phyloP scores from a whole-genome alignment of 2,329 filamentous ascomycete genomes.

The Neurospora crassa region DNA sequence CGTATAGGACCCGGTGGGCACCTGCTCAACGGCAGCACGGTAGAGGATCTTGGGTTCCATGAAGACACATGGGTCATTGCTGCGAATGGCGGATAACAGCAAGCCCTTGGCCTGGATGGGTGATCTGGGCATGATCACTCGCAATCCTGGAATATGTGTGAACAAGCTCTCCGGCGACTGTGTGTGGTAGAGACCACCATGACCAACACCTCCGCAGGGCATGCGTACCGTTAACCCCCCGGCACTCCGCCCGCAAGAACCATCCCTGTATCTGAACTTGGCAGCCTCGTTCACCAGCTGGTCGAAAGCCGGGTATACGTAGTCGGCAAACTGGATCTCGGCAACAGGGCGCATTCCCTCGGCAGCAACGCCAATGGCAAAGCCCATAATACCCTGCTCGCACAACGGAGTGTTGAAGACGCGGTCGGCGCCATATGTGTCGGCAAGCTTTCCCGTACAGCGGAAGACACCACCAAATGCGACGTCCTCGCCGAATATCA shows the following conservation, averaged over 20 bases:
- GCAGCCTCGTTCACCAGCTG: conserved; percentile 91
- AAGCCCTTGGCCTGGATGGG: conserved; percentile 85
- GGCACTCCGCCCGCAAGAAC: conserved; percentile 44
- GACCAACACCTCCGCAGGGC: conserved; percentile 83
- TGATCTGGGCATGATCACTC: conserved; percentile 78
- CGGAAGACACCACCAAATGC: conserved; percentile 95
- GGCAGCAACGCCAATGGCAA: conserved; percentile 80
- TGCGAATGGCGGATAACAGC: conserved; percentile 63
- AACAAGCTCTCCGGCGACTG: conserved; percentile 86
- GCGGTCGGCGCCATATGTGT: conserved; percentile 75
- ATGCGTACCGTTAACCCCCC: conserved; percentile 82
- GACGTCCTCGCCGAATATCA: conserved; percentile 94
- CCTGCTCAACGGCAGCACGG: conserved; percentile 83
- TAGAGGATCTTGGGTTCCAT: conserved; percentile 94
- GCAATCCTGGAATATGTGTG: conserved; percentile 74
- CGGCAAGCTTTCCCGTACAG: conserved; percentile 82
- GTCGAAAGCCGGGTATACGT: conserved; percentile 87
- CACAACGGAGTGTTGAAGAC: conserved; percentile 95
- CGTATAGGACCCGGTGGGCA: conserved; percentile 71
- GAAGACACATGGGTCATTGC: conserved; percentile 83
- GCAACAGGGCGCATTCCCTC: conserved; percentile 89
- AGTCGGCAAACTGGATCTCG: conserved; percentile 94
- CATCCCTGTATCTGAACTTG: conserved; percentile 74
- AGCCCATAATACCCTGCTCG: conserved; percentile 91
- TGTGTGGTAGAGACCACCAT: conserved; percentile 80